Evolutionary conservation across 164 flowering plant species (phyloP), one percentile per base, ranked within the genome.

Genomic region (Tetracentron sinense): DNA sequence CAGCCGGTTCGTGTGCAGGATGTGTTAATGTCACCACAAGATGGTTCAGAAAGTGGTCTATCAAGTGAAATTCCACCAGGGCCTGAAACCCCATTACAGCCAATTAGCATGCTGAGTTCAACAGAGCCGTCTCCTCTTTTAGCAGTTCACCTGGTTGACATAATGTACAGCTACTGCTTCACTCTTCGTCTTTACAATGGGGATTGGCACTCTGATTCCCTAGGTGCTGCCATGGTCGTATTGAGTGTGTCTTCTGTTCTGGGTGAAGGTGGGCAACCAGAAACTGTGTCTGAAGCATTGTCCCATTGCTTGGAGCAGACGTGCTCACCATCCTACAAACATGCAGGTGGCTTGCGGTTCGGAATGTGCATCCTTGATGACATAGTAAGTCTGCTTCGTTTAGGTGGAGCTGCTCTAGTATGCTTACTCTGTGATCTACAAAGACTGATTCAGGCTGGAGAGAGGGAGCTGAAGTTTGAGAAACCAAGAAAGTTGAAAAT

Each of bases 141-240:
- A 60, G 66, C 86, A 16, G 53, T 86, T 67, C 97, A 94, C 68
- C 78, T 94, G 56, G 73, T 94, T 7, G 99, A 94, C 76, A 78
- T 88, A 21, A 52, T 85, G 56, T 91, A 88, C 58, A 82, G 85
- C 71, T 94, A 88, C 64, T 94, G 97, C 63, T 91, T 91, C 72
- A 86, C 96, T 17, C 87, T 94, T 30, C 87, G 96, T 42, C 78
- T 94, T 17, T 89, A 91, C 71, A 91, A 94, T 70, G 99, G 99
- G 7, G 99, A 91, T 65, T 91, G 92, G 92, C 74, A 70, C 62
- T 77, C 92, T 12, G 89, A 94, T 67, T 72, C 97, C 12, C 17
- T 72, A 28, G 99, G 81, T 57, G 79, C 93, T 22, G 77, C 89
- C 12, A 69, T 69, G 75, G 79, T 81, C 29, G 72, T 83, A 25